Evolutionary conservation across 1,139 yeast genomes (phyloP).

Genomic region (Geotrichum australiense): DNA sequence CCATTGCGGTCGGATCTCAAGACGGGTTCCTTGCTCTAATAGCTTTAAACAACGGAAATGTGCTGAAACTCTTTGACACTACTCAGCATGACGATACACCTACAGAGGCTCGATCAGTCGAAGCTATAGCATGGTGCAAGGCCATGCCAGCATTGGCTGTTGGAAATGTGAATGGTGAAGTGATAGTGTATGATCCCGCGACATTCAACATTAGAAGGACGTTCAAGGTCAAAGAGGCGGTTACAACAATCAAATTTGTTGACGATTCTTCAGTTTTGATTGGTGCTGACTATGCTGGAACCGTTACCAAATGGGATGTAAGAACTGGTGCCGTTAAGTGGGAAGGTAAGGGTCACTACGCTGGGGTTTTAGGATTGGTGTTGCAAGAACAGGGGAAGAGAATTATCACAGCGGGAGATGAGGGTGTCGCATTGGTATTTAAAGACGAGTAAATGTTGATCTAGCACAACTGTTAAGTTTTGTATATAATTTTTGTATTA

Average conservation of each 20-base stretch:
- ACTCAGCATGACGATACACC: constrained; percentile 57
- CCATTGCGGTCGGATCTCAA: constrained; percentile 67
- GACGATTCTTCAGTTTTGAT: constrained; percentile 51
- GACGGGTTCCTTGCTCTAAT: constrained; percentile 78
- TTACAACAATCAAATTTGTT: constrained; percentile 71
- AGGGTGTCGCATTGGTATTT: constrained; percentile 82
- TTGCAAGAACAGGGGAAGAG: constrained; percentile 56
- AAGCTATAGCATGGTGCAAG: constrained; percentile 77
- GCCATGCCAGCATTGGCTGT: constrained; percentile 63
- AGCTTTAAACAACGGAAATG: constrained; percentile 64
- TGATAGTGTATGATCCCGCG: constrained; percentile 70
- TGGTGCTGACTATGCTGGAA: constrained; percentile 79
- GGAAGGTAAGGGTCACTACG: constrained; percentile 84
- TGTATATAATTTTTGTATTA: no score
- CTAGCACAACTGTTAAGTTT: no score
- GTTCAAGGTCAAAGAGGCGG: constrained; percentile 66
- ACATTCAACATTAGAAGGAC: constrained; percentile 82
- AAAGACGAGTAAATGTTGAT: constrained; percentile 30
- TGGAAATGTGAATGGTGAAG: constrained; percentile 85
- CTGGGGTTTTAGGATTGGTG: constrained; percentile 86
- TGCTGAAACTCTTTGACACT: constrained; percentile 48
- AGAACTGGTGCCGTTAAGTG: constrained; percentile 72
- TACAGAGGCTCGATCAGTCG: constrained; percentile 72
- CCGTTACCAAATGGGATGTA: constrained; percentile 79
- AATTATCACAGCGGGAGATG: constrained; percentile 94